Percentiles rank a stretch among this genome's conserved stretches.
Conservation (phyloP, 2,329 filamentous ascomycete genomes). For the Ceratocystis papillata region DNA sequence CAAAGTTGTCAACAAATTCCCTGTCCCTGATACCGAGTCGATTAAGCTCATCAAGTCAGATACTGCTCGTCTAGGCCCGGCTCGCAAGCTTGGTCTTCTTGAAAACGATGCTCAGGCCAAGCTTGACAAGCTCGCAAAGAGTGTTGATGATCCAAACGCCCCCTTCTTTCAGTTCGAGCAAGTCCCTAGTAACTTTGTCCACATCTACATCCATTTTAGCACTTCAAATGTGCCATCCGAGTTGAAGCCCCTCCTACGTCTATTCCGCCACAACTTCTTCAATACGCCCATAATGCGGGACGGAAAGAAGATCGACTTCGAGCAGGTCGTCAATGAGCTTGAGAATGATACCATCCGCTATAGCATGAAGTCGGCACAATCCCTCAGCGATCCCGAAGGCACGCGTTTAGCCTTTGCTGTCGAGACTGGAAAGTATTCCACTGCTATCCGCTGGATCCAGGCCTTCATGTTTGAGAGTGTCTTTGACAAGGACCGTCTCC, state of each 20-base stretch:
- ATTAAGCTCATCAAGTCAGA: constrained; percentile 89
- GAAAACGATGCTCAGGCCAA: constrained; percentile 61
- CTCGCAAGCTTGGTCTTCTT: constrained; percentile 56
- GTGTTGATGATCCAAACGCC: constrained; percentile 18
- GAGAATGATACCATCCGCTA: constrained; percentile 88
- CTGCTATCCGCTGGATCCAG: constrained; percentile 71
- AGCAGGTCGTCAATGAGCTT: constrained; percentile 81
- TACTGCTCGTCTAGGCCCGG: constrained; percentile 72
- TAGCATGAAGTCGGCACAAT: constrained; percentile 54
- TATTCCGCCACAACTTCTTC: constrained; percentile 91
- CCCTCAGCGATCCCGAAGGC: constrained; percentile 69
- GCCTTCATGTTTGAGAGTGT: constrained; percentile 80
- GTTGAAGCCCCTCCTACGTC: constrained; percentile 68
- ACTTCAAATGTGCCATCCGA: constrained; percentile 68
- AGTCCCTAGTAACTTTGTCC: constrained; percentile 84
- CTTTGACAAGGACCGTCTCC: constrained; percentile 61
- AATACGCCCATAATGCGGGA: constrained; percentile 73
- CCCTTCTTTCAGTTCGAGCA: constrained; percentile 91
- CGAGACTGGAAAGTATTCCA: constrained; percentile 76
- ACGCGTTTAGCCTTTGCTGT: constrained; percentile 72
- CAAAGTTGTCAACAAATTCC: constrained; percentile 68
- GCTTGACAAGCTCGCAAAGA: constrained; percentile 53
- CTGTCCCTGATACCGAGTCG: constrained; percentile 73
- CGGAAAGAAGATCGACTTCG: constrained; percentile 70
- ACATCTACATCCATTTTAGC: constrained; percentile 69